Conservation (phyloP, 1,284 basidiomycete genomes). For the Cryptococcus sp. region DNA sequence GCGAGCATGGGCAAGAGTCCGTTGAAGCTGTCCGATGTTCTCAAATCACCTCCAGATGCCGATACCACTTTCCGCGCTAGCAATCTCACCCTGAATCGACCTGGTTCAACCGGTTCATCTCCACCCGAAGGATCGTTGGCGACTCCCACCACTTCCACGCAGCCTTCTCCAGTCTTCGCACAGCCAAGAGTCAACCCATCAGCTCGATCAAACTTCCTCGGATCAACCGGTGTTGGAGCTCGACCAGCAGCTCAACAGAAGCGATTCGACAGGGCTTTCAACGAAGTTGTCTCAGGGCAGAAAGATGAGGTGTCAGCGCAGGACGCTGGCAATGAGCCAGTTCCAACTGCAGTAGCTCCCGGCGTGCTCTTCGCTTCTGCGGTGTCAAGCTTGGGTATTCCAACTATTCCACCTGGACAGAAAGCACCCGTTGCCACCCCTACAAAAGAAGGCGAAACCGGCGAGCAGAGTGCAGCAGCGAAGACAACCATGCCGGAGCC, state of each 20-base stretch:
- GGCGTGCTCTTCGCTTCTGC: slow-evolving; percentile 45
- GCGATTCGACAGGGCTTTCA: slow-evolving; percentile 49
- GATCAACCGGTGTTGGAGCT: slow-evolving; percentile 18
- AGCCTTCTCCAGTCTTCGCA: slow-evolving; percentile 37
- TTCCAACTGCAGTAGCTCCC: slow-evolving; percentile 47
- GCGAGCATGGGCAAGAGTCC: slow-evolving; percentile 22
- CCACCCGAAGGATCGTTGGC: slow-evolving; percentile 34
- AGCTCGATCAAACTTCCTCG: slow-evolving; percentile 36
- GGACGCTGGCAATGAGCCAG: slow-evolving; percentile 9
- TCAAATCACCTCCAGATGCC: slow-evolving; percentile 43
- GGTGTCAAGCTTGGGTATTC: slow-evolving; percentile 40
- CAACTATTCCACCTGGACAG: slow-evolving; percentile 35
- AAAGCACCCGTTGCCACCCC: slow-evolving; percentile 10
- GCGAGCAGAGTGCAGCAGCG: not conserved
- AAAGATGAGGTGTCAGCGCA: slow-evolving; percentile 16
- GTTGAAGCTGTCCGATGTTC: slow-evolving; percentile 48
- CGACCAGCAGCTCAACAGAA: slow-evolving; percentile 28
- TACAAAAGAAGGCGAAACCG: slow-evolving; percentile 4
- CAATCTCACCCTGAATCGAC: slow-evolving; percentile 20
- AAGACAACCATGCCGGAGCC: slow-evolving; percentile 29
- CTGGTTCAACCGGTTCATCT: slow-evolving; percentile 27
- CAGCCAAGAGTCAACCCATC: slow-evolving; percentile 40
- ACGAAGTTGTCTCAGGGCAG: slow-evolving; percentile 48
- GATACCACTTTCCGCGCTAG: slow-evolving; percentile 15
- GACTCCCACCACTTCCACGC: slow-evolving; percentile 39